Percentiles rank a stretch among this genome's conserved stretches.
Evolutionary conservation across 2,329 filamentous ascomycete genomes (phyloP).

Genomic region (Curvularia hawaiiensis): DNA sequence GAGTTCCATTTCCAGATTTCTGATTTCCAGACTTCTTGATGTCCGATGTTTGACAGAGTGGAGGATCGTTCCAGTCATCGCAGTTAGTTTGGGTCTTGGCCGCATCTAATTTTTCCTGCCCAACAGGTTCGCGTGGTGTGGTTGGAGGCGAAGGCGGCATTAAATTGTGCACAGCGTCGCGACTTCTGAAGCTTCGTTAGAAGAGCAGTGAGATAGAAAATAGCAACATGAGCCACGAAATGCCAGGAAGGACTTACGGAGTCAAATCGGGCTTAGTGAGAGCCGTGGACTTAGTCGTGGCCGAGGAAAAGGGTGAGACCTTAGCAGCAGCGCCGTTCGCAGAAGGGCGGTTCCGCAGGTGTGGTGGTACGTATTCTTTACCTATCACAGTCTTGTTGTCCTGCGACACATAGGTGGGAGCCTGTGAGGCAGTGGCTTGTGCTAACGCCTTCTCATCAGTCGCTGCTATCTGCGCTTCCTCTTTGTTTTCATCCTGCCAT

Average conservation of each 20-base stretch:
- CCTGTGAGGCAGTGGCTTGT: slow-evolving; percentile 5
- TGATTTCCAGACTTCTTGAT: too few relatives aligned
- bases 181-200: slow-evolving; percentile 8
- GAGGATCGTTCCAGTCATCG: too few relatives aligned
- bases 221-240: neutral
- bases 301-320: slow-evolving; percentile 10
- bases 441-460: slow-evolving; percentile 3
- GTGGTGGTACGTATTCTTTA: slow-evolving; percentile 30
- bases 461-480: neutral
- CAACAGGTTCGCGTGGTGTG: slow-evolving; percentile 4
- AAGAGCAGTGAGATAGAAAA: neutral
- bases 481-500: neutral
- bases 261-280: slow-evolving; percentile 4
- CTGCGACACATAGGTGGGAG: neutral
- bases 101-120: slow-evolving; percentile 1
- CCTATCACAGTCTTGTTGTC: slow-evolving; percentile 12
- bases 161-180: neutral
- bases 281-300: slow-evolving; percentile 9
- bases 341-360: slow-evolving; percentile 25
- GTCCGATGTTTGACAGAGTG: neutral
- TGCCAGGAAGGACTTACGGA: slow-evolving; percentile 15
- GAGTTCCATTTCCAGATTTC: too few relatives aligned
- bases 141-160: slow-evolving; percentile 7
- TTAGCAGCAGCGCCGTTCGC: slow-evolving; percentile 2
- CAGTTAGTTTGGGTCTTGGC: slow-evolving; percentile 10